A percentile compares a stretch with the other conserved stretches of the same genome.
phyloP scores from a whole-genome alignment of 495 filamentous ascomycete genomes.

The Xylaria curta region DNA sequence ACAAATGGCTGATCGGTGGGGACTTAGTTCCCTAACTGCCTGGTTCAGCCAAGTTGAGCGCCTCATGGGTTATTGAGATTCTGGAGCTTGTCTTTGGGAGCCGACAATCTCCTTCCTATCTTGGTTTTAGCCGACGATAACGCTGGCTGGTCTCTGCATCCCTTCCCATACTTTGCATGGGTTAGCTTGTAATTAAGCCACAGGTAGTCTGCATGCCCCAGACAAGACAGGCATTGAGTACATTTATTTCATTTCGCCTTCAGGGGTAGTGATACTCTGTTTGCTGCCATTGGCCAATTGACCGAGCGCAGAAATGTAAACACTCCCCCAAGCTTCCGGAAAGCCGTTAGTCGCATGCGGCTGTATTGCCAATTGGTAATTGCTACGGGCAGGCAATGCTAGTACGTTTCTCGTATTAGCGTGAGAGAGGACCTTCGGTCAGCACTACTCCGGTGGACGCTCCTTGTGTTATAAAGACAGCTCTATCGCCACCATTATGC shows the following conservation, averaged over 20 bases:
- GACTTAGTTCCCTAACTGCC: slow-evolving; percentile 16
- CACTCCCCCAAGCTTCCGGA: slow-evolving; percentile 1
- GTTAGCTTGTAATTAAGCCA: slow-evolving; percentile 14
- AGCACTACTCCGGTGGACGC: not conserved
- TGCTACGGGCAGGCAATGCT: not conserved
- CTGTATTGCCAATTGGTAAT: slow-evolving; percentile 19
- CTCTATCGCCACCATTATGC: not conserved
- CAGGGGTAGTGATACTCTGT: slow-evolving; percentile 2
- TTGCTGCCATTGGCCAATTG: slow-evolving; percentile 7
- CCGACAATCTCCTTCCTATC: slow-evolving; percentile 23
- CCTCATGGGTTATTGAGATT: not conserved
- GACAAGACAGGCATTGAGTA: slow-evolving; percentile 3
- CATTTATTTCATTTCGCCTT: slow-evolving; percentile 9
- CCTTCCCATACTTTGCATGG: slow-evolving; percentile 16
- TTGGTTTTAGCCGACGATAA: slow-evolving; percentile 30
- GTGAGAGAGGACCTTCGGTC: not conserved
- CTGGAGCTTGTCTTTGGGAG: not conserved
- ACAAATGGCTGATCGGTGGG: not conserved
- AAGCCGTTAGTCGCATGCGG: slow-evolving; percentile 18
- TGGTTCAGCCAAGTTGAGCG: slow-evolving; percentile 23
- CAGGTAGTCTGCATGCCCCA: slow-evolving; percentile 23
- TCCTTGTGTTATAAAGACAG: not conserved
- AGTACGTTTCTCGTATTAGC: not conserved
- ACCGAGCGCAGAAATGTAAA: not conserved
- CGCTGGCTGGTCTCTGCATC: slow-evolving; percentile 21